Percentiles rank a stretch among this genome's conserved stretches.
phyloP scores from a whole-genome alignment of 495 filamentous ascomycete genomes.

The Xylaria longipes region DNA sequence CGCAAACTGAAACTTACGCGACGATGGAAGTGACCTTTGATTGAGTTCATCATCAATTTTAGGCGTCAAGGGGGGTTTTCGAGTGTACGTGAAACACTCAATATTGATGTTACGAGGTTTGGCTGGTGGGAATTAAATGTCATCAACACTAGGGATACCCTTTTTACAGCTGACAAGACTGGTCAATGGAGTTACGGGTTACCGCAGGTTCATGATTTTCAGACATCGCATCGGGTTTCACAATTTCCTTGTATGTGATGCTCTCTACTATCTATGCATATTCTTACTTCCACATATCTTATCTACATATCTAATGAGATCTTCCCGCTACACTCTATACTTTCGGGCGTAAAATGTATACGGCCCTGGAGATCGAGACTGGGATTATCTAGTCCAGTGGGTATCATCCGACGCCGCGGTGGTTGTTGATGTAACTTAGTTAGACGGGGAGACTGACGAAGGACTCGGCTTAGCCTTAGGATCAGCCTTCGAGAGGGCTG shows the following conservation, averaged over 20 bases:
- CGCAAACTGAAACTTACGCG: not conserved
- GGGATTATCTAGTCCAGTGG: not conserved
- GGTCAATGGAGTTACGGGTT: slow-evolving; percentile 13
- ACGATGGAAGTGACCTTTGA: not conserved
- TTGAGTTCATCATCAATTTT: not conserved
- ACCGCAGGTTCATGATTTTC: not conserved
- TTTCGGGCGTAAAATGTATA: not conserved
- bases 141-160: slow-evolving; percentile 2
- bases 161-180: not conserved
- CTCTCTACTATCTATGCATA: slow-evolving; percentile 6
- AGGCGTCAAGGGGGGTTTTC: not conserved
- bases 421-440: not conserved
- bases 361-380: too few relatives aligned
- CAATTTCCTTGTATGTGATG: not conserved
- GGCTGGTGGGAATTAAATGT: not conserved
- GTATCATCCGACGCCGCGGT: not conserved
- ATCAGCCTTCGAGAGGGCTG: slow-evolving; percentile 39
- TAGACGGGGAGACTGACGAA: not conserved
- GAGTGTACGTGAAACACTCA: not conserved
- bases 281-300: slow-evolving; percentile 5
- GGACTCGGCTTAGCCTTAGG: slow-evolving; percentile 59
- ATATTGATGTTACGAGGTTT: not conserved
- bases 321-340: not conserved
- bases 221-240: not conserved
- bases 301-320: slow-evolving; percentile 7